Evolutionary conservation across 1,284 basidiomycete genomes (phyloP), one percentile per base, ranked within the genome.

Genomic region (Irpex rosettiformis): DNA sequence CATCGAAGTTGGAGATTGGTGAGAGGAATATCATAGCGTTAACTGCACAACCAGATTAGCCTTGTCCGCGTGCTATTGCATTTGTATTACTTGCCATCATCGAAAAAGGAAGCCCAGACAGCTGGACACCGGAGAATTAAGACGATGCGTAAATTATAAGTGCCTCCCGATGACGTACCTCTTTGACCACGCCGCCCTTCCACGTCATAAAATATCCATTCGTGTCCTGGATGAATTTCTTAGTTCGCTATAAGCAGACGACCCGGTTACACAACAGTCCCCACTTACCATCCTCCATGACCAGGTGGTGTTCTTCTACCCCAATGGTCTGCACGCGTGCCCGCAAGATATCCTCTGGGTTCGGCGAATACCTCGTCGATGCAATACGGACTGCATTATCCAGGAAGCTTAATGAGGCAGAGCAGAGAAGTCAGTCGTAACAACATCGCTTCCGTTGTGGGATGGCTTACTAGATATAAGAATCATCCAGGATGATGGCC

Each of bases 1-100:
- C 82, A 65, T 87, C 81, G 69, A 87, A 88, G 2, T 80, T 82
- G 30, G 84, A 84, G 61, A 86, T 78, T 0, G 86, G 83, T n/a
- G 81, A 84, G 7, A 87, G 71, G 66, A 88, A 87, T 18, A 87
- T 81, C 56, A 88, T 81, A 5, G 80, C 79, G 62, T 84, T 81
- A 30, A 85, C 83, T 81, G 56, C 33, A 42, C 52, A 18, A 55
- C 56, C 53, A 56, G 42, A 40, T 52, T 11, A 28, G 21, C 4
- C 29, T 4, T 51, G 16, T 55, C 60, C 10, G 47, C 40, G 13
- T n/a, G 54, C 29, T 29, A 33, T 43, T 11, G 51, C 4, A 21
- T 40, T 21, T 27, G 3, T 10, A 22, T 64, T 53, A 8, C 77
- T 59, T 55, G 84, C 84, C 80, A 66, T 85, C 81, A 58, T 88